Evolutionary conservation across 176 grass and related monocot genomes (phyloP).

Genomic region (Puya raimondii): DNA sequence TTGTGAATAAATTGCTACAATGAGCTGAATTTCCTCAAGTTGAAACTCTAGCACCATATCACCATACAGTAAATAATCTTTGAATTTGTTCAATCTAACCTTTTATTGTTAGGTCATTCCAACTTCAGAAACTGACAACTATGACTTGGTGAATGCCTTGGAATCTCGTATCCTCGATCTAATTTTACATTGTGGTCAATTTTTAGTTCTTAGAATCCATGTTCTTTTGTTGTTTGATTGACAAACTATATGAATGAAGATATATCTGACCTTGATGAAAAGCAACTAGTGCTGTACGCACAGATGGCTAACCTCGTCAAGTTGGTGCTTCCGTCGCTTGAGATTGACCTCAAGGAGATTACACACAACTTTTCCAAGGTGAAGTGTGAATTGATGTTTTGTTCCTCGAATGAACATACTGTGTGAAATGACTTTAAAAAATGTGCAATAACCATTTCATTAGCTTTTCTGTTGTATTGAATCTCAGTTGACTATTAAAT

Average conservation of each 20-base stretch:
- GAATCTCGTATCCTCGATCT: slow-evolving; percentile 77
- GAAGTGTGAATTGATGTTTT: slow-evolving; percentile 11
- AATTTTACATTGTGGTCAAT: slow-evolving; percentile 1
- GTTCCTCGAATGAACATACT: not conserved
- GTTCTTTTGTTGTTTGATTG: slow-evolving; percentile 22
- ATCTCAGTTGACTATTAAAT: too few relatives aligned
- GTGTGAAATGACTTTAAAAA: not conserved
- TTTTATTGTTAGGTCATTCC: slow-evolving; percentile 53
- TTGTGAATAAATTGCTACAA: too few relatives aligned
- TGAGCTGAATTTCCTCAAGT: too few relatives aligned
- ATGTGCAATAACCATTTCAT: not conserved
- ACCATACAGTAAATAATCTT: not conserved
- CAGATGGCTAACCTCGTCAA: slow-evolving; percentile 90
- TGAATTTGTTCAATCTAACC: slow-evolving; percentile 17
- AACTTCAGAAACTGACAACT: slow-evolving; percentile 54
- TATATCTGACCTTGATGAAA: slow-evolving; percentile 53
- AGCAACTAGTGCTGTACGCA: slow-evolving; percentile 78
- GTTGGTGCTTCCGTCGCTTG: slow-evolving; percentile 53
- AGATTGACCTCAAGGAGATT: slow-evolving; percentile 73
- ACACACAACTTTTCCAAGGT: slow-evolving; percentile 83
- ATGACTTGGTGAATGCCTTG: slow-evolving; percentile 51
- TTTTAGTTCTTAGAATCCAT: not conserved
- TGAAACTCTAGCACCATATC: not conserved
- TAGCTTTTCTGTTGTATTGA: not conserved
- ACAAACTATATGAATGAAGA: slow-evolving; percentile 39